These are phyloP conservation scores for Trametes elegans DNA, from an alignment of 768 basidiomycete species.

Conservation along the genomic window DNA sequence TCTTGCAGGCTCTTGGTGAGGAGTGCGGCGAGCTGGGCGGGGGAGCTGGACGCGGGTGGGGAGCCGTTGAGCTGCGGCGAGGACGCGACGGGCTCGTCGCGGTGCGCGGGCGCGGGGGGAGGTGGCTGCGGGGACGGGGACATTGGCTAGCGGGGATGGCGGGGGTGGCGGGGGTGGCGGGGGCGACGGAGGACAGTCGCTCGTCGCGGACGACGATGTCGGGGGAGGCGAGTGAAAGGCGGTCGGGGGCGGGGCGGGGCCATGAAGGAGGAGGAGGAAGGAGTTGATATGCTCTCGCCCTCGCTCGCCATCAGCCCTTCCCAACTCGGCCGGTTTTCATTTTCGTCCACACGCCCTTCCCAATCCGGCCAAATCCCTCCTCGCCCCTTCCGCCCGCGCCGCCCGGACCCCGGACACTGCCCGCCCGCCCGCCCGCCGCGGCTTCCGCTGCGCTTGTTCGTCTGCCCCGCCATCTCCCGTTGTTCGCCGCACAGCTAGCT, in stretches of 20 bases:
- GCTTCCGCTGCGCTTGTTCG: background rate
- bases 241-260: conserved; percentile 18
- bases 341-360: background rate
- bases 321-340: conserved; percentile 15
- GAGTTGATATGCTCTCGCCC: conserved; percentile 12
- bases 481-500: too few relatives aligned
- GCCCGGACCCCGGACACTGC: conserved; percentile 8
- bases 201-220: conserved; percentile 36
- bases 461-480: background rate
- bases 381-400: conserved; percentile 6
- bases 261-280: conserved; percentile 11
- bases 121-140: conserved; percentile 27
- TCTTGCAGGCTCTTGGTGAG: conserved; percentile 55
- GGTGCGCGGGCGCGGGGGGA: conserved; percentile 12
- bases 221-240: conserved; percentile 12
- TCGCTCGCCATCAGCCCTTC: conserved; percentile 16
- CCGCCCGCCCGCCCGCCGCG: background rate
- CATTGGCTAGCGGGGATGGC: conserved; percentile 12
- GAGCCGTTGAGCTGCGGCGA: conserved; percentile 14
- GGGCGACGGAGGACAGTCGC: conserved; percentile 28
- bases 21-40: conserved; percentile 56
- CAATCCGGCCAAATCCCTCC: background rate
- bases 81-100: conserved; percentile 12
- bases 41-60: conserved; percentile 28
- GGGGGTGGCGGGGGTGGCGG: background rate